Evolutionary conservation across 1,284 basidiomycete species (phyloP), one percentile per base, ranked within the genome.

Genomic region (Athelia sp.): DNA sequence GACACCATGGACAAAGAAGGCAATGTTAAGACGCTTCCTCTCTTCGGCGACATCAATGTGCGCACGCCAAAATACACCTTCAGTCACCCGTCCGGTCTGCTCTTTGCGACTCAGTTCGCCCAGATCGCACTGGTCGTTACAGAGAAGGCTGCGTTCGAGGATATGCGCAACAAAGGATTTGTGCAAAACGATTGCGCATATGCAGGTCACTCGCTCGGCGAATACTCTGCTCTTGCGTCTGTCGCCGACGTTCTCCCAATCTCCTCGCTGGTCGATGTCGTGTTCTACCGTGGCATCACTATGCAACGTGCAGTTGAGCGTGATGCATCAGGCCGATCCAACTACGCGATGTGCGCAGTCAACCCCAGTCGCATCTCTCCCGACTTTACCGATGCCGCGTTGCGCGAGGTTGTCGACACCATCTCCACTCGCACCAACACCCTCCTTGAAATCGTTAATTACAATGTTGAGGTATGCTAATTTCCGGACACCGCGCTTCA

Each of bases 271-370:
- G 93, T 96, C 59, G 95, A 98, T 60, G 92, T 99, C 62, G 96
- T 99, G 40, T 98, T 99, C 81, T 98, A 98, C 71, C 93, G 97
- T 69, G 96, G 96, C 65, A 96, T 99, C 63, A 99, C 96, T 46
- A 99, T 99, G 96, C 95, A 98, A 66, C 91, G 94, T 43, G 95
- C 95, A 18, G 95, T 98, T 52, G 91, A 97, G 69, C 91, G 96
- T 44, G 96, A 98, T 63, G 76, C 87, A 2, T 77, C 90, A 52
- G 95, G 95, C 64, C 84, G 96, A 47, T 95, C 92, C 29, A 93
- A 96, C 68, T 99, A 98, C 63, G 95, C 93, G 17, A 98, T 99
- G 97, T 95, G 94, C 69, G 96, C 96, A 15, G 90, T 98, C 63
- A 98, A 98, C 70, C 97, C 97, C 1, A 89, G 92, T 59, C 87